Conservation (phyloP, 2,329 filamentous ascomycete species). For the Alternaria viburni region DNA sequence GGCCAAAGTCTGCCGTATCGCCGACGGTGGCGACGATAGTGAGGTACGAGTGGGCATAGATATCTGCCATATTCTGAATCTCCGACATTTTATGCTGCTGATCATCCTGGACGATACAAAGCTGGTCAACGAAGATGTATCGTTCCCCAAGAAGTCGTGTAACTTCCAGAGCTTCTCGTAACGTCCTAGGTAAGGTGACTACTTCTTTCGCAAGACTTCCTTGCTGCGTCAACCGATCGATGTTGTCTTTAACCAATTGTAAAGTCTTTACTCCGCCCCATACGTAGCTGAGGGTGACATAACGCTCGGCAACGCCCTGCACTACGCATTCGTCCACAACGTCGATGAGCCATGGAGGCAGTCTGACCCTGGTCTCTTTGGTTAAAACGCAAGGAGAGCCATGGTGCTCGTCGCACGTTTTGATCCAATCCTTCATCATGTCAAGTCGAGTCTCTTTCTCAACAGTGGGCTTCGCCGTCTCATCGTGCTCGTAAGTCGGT, state of each 20-base stretch:
- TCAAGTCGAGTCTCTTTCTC: background rate
- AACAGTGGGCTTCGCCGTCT: no score
- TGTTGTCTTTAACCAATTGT: accelerated
- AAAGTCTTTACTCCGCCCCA: background rate
- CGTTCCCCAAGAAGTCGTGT: background rate
- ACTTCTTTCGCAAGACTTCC: background rate
- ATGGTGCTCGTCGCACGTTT: background rate
- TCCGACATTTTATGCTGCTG: background rate
- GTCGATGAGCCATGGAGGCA: background rate
- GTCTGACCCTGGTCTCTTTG: no score
- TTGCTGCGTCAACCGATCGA: background rate
- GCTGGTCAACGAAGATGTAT: background rate
- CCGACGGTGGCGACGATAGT: background rate
- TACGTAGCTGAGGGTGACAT: background rate
- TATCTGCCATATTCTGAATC: background rate
- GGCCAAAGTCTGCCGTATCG: no score
- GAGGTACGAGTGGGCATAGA: background rate
- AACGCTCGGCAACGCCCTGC: background rate
- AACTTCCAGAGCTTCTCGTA: background rate
- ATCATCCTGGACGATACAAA: background rate
- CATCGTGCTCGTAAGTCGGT: no score
- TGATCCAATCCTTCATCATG: background rate
- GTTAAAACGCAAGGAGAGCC: background rate
- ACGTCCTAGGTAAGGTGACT: background rate
- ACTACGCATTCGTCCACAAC: background rate